Evolutionary conservation across 179 eudicot genomes (phyloP).

Genomic region (Spergularia azorica): DNA sequence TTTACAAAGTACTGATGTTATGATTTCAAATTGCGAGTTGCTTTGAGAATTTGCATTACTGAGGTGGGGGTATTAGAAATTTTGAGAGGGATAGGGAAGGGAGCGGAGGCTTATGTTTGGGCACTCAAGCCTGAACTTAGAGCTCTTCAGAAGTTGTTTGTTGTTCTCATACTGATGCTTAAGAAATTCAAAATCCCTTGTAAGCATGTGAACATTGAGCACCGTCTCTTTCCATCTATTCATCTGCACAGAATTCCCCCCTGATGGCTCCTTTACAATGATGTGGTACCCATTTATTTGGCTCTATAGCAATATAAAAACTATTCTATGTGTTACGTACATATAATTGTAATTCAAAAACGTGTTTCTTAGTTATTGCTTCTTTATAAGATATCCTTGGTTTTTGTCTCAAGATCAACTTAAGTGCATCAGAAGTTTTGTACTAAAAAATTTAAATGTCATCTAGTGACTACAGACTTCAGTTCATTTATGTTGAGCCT

Average conservation of each 20-base stretch:
- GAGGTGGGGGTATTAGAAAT: conserved; percentile 87
- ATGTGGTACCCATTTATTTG: background rate
- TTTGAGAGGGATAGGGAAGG: conserved; percentile 71
- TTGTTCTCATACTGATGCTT: conserved; percentile 69
- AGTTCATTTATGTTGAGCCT: no score
- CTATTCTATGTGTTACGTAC: no score
- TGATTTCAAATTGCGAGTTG: no score
- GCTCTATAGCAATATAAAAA: no score
- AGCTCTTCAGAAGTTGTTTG: conserved; percentile 70
- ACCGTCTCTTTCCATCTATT: background rate
- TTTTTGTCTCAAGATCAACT: no score
- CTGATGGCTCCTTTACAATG: background rate
- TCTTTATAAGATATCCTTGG: no score
- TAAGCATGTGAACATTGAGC: conserved; percentile 54
- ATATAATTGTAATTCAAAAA: no score
- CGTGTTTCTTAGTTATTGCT: no score
- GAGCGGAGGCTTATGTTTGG: conserved; percentile 65
- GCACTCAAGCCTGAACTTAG: conserved; percentile 77
- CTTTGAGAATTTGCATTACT: background rate
- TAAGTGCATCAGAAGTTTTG: no score
- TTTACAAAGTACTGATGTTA: no score
- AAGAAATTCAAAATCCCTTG: conserved; percentile 83
- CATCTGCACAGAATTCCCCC: background rate
- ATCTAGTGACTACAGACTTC: no score
- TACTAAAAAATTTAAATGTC: no score